Evolutionary conservation across 495 filamentous ascomycete genomes (phyloP).

Genomic region (Trichoderma gamsii): DNA sequence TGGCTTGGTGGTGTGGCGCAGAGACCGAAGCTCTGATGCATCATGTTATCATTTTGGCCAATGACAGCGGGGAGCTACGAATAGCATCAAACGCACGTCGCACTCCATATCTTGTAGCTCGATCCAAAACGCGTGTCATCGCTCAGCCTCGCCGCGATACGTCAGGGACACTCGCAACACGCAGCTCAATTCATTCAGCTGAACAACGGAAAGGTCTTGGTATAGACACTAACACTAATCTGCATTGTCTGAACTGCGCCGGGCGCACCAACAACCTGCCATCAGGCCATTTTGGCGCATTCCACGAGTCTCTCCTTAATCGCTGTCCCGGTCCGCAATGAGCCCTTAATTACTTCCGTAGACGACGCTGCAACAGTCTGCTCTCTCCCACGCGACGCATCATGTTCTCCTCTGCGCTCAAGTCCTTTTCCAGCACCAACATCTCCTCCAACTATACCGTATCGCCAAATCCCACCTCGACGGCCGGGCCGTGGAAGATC

Average conservation of each 20-base stretch:
- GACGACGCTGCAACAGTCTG: background rate
- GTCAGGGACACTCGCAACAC: background rate
- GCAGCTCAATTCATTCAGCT: background rate
- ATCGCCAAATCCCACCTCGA: conserved; percentile 58
- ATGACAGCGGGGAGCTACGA: background rate
- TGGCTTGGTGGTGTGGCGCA: conserved; percentile 6
- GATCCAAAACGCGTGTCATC: conserved; percentile 1
- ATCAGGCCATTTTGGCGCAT: conserved; percentile 4
- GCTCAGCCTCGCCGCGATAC: conserved; percentile 3
- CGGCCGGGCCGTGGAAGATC: conserved; percentile 92
- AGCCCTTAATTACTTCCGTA: background rate
- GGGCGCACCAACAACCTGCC: background rate
- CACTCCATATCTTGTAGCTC: background rate
- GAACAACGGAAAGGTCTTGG: background rate
- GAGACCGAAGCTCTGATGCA: background rate
- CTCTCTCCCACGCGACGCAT: conserved; percentile 25
- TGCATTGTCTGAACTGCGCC: background rate
- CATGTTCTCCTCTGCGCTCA: conserved; percentile 89
- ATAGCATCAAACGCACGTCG: background rate
- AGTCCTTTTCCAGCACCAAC: conserved; percentile 79
- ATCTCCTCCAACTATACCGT: conserved; percentile 87
- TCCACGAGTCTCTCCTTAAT: background rate
- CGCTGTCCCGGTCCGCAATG: background rate
- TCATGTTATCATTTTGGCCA: conserved; percentile 5
- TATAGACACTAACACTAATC: background rate